Evolutionary conservation across 169 alveolate species (phyloP), one percentile per base, ranked within the genome.

Genomic region (Amoebophrya sp.): DNA sequence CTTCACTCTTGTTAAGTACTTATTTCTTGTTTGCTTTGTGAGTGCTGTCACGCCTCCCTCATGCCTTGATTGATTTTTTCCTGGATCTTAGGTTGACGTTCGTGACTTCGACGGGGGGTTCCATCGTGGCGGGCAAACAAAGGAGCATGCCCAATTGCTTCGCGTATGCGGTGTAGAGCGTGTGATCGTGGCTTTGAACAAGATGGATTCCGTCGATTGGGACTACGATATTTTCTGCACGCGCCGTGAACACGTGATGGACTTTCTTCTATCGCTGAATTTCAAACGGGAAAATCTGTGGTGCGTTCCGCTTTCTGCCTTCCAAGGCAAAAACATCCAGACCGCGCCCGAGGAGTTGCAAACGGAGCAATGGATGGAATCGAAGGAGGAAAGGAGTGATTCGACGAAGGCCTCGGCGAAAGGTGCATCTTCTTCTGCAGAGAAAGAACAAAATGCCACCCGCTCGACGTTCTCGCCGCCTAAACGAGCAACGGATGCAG

Each of bases 81-180:
- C n/a, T n/a, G n/a, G n/a, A 47, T 18, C 18, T 18, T 18, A 47
- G 65, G 65, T 47, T 18, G 65, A 47, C 65, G 18, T 47, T 18
- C 65, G 65, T 18, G 65, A 47, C 10, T 96, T 96, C 93, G 92
- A 24, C 18, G 91, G 39, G 26, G 78, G 91, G 6, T 47, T 83
- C 24, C 91, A 94, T 41, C 92, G 93, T 89, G 94, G 96, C 47
- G 98, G 99, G 38, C 97, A 97, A 91, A 98, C 99, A 77, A 96
- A 96, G 94, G 99, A 98, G 92, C 99, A 97, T 94, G 95, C 97
- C 54, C 93, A 95, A 91, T 94, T 97, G 47, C 96, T 97, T 41
- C 96, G 97, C 92, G 95, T 97, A 92, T 94, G 97, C 41, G 98
- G 98, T 24, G 96, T 97, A 14, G 91, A 92, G 77, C 95, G 95